Evolutionary conservation across 305 asterid genomes (phyloP).

Genomic region (Rubia balearica): DNA sequence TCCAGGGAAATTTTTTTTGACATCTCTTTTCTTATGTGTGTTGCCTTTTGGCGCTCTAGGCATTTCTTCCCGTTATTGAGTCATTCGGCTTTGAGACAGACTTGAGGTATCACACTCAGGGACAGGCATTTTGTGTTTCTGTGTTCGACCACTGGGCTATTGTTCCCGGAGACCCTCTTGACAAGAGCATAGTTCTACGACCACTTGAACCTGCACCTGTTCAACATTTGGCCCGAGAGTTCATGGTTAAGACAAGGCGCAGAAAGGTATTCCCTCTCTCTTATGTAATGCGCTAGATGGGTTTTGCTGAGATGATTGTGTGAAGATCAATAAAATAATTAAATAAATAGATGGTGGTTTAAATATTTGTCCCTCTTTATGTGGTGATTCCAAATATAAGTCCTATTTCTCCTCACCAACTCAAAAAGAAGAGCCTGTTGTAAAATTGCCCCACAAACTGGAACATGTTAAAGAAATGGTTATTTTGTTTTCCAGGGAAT

Average conservation of each 20-base stretch:
- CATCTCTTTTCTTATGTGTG: not conserved
- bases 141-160: conserved; percentile 96
- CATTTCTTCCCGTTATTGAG: conserved; percentile 91
- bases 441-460: not conserved
- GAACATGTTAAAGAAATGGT: not conserved
- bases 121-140: conserved; percentile 85
- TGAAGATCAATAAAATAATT: not conserved
- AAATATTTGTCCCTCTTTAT: not conserved
- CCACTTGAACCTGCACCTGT: conserved; percentile 97
- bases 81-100: conserved; percentile 97
- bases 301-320: not conserved
- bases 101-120: conserved; percentile 96
- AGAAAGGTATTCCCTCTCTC: conserved; percentile 53
- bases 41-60: conserved; percentile 33
- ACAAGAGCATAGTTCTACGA: conserved; percentile 80
- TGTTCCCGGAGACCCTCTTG: conserved; percentile 97
- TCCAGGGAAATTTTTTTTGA: not conserved
- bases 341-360: not conserved
- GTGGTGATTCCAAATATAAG: not conserved
- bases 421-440: not conserved
- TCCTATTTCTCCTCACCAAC: not conserved
- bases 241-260: conserved; percentile 97
- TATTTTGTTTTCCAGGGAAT: conserved; percentile 59
- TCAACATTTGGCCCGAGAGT: conserved; percentile 92
- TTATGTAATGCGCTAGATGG: not conserved